Percentiles rank a stretch among this genome's conserved stretches.
Evolutionary conservation across 164 flowering plant species (phyloP).

Genomic region (Aristolochia contorta): DNA sequence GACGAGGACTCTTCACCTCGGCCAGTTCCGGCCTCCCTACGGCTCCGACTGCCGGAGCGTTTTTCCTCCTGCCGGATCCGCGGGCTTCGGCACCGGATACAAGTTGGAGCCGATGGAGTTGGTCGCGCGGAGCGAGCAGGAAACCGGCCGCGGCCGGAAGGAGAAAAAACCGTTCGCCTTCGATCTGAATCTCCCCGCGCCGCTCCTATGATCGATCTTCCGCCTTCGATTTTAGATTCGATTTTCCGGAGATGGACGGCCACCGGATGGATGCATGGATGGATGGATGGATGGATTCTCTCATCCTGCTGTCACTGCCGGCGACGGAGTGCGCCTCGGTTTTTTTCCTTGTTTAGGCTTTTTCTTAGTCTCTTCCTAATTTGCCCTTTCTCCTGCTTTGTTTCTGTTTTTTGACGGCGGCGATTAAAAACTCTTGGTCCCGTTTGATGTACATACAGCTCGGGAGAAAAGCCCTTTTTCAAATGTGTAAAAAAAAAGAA

Average conservation of each 20-base stretch:
- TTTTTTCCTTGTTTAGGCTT: neutral
- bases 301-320: neutral
- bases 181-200: conserved; percentile 49
- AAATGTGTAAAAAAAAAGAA: neutral
- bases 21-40: conserved; percentile 5
- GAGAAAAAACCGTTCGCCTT: conserved; percentile 40
- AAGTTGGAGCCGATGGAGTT: conserved; percentile 25
- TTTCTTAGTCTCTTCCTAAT: too few relatives aligned
- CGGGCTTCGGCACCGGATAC: conserved; percentile 28
- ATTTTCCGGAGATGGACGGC: neutral
- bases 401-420: neutral
- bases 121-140: conserved; percentile 19
- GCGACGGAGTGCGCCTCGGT: neutral
- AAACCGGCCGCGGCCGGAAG: conserved; percentile 10
- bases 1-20: conserved; percentile 8
- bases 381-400: neutral
- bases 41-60: conserved; percentile 8
- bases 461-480: neutral
- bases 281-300: too few relatives aligned
- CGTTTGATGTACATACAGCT: conserved; percentile 1
- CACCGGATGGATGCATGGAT: too few relatives aligned
- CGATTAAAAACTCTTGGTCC: neutral
- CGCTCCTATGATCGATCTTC: conserved; percentile 33
- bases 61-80: neutral
- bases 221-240: conserved; percentile 1